phyloP scores from a whole-genome alignment of 2,329 filamentous ascomycete species.

The Amphichorda felina region DNA sequence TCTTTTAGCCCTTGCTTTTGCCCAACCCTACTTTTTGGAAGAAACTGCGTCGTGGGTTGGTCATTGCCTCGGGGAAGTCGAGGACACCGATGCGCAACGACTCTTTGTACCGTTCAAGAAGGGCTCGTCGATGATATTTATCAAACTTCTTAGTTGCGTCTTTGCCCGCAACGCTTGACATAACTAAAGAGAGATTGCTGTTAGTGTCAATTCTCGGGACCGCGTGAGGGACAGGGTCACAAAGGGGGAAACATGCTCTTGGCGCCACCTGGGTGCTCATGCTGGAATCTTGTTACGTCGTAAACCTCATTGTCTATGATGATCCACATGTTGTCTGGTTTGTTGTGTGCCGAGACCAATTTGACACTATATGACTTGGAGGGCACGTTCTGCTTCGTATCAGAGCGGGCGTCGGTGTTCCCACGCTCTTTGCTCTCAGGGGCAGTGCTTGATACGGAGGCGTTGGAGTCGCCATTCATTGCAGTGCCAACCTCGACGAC shows the following conservation, averaged over 20 bases:
- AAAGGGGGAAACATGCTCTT: too few species aligned
- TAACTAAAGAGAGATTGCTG: neutral
- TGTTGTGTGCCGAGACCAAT: conserved; percentile 1
- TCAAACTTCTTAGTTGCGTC: conserved; percentile 5
- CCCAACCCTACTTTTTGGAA: too few species aligned
- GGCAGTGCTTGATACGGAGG: too few species aligned
- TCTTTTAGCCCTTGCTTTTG: too few species aligned
- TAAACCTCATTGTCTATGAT: conserved; percentile 2
- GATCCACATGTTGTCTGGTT: conserved; percentile 1
- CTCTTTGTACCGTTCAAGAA: neutral
- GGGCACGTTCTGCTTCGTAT: too few species aligned
- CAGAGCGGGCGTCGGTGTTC: too few species aligned
- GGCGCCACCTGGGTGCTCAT: conserved; percentile 2
- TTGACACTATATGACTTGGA: neutral
- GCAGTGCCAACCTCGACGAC: too few species aligned
- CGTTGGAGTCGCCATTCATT: too few species aligned
- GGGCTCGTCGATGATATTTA: conserved; percentile 2
- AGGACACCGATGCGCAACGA: neutral
- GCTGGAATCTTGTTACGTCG: conserved; percentile 3
- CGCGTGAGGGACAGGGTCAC: too few species aligned
- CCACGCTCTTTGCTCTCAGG: too few species aligned
- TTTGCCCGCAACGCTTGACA: conserved; percentile 3
- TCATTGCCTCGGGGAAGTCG: neutral
- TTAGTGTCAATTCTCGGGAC: neutral
- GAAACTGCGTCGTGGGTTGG: too few species aligned